phyloP scores from a whole-genome alignment of 495 filamentous ascomycete genomes.

The Annulohypoxylon maeteangense region DNA sequence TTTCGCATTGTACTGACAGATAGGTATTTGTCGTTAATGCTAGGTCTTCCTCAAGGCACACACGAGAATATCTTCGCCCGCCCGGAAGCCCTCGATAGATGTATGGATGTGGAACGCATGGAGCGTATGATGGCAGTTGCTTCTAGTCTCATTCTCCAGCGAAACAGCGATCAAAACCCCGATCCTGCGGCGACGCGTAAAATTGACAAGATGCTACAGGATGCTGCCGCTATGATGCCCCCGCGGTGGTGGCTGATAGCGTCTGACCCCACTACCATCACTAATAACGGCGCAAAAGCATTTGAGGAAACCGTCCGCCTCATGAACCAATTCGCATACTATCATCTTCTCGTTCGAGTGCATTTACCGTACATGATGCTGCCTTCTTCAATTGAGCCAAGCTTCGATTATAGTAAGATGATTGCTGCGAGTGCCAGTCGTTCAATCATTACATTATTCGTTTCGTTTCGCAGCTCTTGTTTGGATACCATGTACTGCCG shows the following conservation, averaged over 20 bases:
- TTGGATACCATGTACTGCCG: slow-evolving; percentile 47
- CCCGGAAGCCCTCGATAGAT: slow-evolving; percentile 29
- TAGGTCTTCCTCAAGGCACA: slow-evolving; percentile 48
- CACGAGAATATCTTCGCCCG: slow-evolving; percentile 36
- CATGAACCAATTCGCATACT: slow-evolving; percentile 49
- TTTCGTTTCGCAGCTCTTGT: slow-evolving; percentile 48
- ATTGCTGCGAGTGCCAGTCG: slow-evolving; percentile 53
- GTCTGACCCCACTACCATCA: slow-evolving; percentile 13
- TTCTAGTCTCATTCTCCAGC: slow-evolving; percentile 42
- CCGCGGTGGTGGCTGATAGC: slow-evolving; percentile 49
- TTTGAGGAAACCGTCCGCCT: slow-evolving; percentile 41
- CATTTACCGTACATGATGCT: slow-evolving; percentile 53
- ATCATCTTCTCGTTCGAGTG: slow-evolving; percentile 48
- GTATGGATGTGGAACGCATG: slow-evolving; percentile 43
- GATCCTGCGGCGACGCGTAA: slow-evolving; percentile 38
- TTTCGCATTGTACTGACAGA: slow-evolving; percentile 49
- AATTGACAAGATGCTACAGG: slow-evolving; percentile 47
- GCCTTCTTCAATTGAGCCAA: slow-evolving; percentile 21
- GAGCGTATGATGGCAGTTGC: slow-evolving; percentile 47
- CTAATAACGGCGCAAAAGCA: slow-evolving; percentile 19
- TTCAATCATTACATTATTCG: slow-evolving; percentile 51
- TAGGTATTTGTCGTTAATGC: slow-evolving; percentile 49
- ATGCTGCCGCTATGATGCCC: slow-evolving; percentile 47
- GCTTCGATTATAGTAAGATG: slow-evolving; percentile 51
- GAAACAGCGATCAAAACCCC: slow-evolving; percentile 36